phyloP scores from a whole-genome alignment of 441 rosid species.

The Euphorbia celastroides region DNA sequence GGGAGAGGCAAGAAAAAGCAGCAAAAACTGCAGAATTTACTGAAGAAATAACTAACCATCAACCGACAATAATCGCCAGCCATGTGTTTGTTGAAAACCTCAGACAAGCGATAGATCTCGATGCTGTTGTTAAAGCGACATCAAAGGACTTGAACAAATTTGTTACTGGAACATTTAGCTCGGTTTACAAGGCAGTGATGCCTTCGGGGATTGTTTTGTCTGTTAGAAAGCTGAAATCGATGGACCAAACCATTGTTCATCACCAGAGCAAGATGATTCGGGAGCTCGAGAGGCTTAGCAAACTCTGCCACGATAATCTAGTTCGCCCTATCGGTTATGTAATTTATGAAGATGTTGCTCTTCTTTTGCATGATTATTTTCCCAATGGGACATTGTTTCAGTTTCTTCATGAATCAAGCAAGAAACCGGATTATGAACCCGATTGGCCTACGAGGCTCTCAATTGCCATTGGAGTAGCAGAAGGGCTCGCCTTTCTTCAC shows the following conservation, averaged over 20 bases:
- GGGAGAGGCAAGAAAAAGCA: slow-evolving; percentile 90
- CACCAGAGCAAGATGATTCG: slow-evolving; percentile 94
- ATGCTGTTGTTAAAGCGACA: slow-evolving; percentile 73
- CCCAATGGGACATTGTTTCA: slow-evolving; percentile 79
- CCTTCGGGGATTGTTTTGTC: slow-evolving; percentile 82
- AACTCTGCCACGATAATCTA: slow-evolving; percentile 79
- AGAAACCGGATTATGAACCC: slow-evolving; percentile 61
- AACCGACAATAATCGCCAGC: slow-evolving; percentile 67
- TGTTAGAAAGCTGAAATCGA: slow-evolving; percentile 71
- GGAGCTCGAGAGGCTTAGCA: slow-evolving; percentile 90
- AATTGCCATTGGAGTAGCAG: slow-evolving; percentile 84
- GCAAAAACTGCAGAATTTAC: slow-evolving; percentile 40
- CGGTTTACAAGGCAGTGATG: slow-evolving; percentile 82
- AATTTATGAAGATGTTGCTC: slow-evolving; percentile 87
- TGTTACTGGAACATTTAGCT: slow-evolving; percentile 75
- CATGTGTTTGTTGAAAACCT: slow-evolving; percentile 81
- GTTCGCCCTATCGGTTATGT: slow-evolving; percentile 77
- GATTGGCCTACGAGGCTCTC: slow-evolving; percentile 89
- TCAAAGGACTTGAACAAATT: slow-evolving; percentile 75
- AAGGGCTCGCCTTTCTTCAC: slow-evolving; percentile 91
- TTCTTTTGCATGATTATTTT: slow-evolving; percentile 71
- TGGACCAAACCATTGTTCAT: slow-evolving; percentile 76
- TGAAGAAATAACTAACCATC: slow-evolving; percentile 40
- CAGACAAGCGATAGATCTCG: slow-evolving; percentile 83
- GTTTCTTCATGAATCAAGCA: slow-evolving; percentile 65